Conservation (phyloP, 2,329 filamentous ascomycete genomes). For the Talaromyces sp. region DNA sequence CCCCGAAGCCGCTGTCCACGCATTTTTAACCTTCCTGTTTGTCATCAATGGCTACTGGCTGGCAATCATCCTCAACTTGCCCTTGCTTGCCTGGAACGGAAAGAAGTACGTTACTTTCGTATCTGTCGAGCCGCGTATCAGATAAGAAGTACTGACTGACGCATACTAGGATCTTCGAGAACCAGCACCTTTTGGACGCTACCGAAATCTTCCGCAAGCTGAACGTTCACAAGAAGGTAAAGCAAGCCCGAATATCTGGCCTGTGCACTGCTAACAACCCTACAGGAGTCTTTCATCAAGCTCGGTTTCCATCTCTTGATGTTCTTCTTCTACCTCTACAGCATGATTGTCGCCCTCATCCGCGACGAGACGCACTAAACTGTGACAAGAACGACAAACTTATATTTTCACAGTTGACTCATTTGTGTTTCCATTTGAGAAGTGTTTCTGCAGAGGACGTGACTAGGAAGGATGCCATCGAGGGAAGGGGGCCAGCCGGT, state of each 20-base stretch:
- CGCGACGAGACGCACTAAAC: conserved; percentile 81
- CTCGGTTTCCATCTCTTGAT: conserved; percentile 97
- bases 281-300: conserved; percentile 95
- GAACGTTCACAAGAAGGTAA: conserved; percentile 97
- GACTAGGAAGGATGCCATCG: neutral
- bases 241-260: conserved; percentile 11
- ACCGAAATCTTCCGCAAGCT: conserved; percentile 99
- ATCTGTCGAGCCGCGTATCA: neutral
- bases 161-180: conserved; percentile 75
- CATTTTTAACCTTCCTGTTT: conserved; percentile 91
- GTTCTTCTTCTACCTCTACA: conserved; percentile 99
- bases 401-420: neutral
- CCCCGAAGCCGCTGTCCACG: conserved; percentile 95
- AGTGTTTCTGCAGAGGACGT: neutral
- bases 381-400: conserved; percentile 19
- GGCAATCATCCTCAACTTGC: conserved; percentile 83
- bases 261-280: conserved; percentile 9
- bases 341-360: conserved; percentile 96
- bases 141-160: conserved; percentile 15
- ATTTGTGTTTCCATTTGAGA: neutral
- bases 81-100: conserved; percentile 84
- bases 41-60: conserved; percentile 99
- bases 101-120: conserved; percentile 67
- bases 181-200: conserved; percentile 92
- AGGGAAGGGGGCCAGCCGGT: neutral